Conservation (phyloP, 352 stramenopile genomes). For the Blastocystis hominis region DNA sequence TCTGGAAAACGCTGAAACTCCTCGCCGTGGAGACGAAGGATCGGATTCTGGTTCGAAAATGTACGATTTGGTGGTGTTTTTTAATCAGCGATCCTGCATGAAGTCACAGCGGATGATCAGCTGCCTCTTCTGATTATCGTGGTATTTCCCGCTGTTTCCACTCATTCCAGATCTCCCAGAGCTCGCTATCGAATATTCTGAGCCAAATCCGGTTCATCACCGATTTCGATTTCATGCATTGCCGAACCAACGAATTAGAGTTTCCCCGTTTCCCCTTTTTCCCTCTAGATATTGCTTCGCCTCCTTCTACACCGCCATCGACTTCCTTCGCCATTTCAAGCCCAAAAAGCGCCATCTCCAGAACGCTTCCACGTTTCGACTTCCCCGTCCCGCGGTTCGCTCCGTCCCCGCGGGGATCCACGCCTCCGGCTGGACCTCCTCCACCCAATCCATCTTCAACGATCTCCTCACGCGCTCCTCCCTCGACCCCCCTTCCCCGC, state of each 20-base stretch:
- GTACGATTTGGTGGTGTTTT: neutral
- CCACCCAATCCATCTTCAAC: slow-evolving; percentile 32
- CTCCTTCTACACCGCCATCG: slow-evolving; percentile 21
- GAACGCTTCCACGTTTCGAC: neutral
- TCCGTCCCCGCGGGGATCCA: neutral
- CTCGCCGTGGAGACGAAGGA: neutral
- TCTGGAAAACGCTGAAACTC: slow-evolving; percentile 6
- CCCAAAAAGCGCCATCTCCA: neutral
- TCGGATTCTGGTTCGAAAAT: neutral
- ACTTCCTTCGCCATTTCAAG: slow-evolving; percentile 31
- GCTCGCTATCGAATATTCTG: neutral
- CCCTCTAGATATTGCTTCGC: slow-evolving; percentile 4
- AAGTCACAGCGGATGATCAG: neutral
- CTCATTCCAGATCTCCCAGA: neutral
- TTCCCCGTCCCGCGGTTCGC: neutral
- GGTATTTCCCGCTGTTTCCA: neutral
- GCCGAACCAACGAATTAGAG: slow-evolving; percentile 30
- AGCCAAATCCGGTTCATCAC: slow-evolving; percentile 29
- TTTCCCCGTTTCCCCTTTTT: neutral
- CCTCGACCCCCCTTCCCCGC: neutral
- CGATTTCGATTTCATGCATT: slow-evolving; percentile 49
- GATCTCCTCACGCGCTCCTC: slow-evolving; percentile 35
- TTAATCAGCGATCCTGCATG: neutral
- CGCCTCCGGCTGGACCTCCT: neutral
- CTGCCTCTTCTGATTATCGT: slow-evolving; percentile 22